Conservation (phyloP, 2,329 filamentous ascomycete species). For the Fonsecaea monophora region DNA sequence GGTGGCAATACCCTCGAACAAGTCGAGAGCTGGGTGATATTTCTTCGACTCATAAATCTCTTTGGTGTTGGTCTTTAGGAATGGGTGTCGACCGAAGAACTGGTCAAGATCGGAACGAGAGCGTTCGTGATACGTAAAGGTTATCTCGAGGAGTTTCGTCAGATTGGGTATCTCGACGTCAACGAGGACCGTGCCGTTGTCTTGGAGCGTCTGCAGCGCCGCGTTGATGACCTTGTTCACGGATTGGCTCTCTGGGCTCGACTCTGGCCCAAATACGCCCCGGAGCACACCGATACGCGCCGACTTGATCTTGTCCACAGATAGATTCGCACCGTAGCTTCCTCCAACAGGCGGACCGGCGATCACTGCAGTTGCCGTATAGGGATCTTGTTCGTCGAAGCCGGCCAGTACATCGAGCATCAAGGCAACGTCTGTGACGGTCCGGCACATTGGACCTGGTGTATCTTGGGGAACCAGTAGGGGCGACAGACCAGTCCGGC, state of each 20-base stretch:
- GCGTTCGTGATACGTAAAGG: conserved; percentile 24
- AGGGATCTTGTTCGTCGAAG: conserved; percentile 27
- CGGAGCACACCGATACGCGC: conserved; percentile 25
- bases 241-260: conserved; percentile 13
- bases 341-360: conserved; percentile 18
- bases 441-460: conserved; percentile 30
- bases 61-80: conserved; percentile 21
- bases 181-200: conserved; percentile 22
- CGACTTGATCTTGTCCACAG: conserved; percentile 18
- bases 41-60: conserved; percentile 21
- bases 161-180: conserved; percentile 26
- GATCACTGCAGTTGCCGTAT: conserved; percentile 23
- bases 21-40: conserved; percentile 26
- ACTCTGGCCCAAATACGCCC: conserved; percentile 20
- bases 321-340: conserved; percentile 22
- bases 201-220: conserved; percentile 20
- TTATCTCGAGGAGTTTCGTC: conserved; percentile 11
- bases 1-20: conserved; percentile 27
- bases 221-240: conserved; percentile 22
- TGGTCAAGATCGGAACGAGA: conserved; percentile 29
- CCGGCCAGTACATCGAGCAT: conserved; percentile 28
- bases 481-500: conserved; percentile 52
- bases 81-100: conserved; percentile 24
- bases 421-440: conserved; percentile 27
- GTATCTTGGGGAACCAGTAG: conserved; percentile 30